phyloP scores from a whole-genome alignment of 805 yeast genomes.

The Starmerella geochares region DNA sequence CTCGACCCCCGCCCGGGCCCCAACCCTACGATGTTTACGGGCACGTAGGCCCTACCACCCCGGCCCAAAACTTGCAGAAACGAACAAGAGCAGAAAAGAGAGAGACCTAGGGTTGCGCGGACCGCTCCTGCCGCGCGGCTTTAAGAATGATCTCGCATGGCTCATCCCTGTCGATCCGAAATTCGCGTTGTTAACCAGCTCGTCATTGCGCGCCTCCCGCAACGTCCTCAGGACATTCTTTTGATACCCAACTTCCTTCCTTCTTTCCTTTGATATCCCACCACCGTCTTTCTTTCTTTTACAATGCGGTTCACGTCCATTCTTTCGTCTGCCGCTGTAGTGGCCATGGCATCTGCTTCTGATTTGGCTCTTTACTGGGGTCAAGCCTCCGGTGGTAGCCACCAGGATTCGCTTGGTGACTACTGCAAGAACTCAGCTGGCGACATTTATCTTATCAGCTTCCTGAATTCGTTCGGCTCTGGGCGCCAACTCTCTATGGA shows the following conservation, averaged over 20 bases:
- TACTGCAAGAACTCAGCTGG: conserved; percentile 64
- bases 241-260: conserved; percentile 6
- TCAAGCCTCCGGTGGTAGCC: conserved; percentile 57
- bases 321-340: conserved; percentile 6
- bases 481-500: conserved; percentile 35
- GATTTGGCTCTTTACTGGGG: conserved; percentile 87
- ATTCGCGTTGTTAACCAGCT: background rate
- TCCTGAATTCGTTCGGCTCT: conserved; percentile 52
- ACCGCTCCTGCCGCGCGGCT: background rate
- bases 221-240: background rate
- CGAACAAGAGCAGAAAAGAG: background rate
- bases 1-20: background rate
- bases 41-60: background rate
- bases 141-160: background rate
- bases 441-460: conserved; percentile 54
- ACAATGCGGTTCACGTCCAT: conserved; percentile 7
- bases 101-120: background rate
- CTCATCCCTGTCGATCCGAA: background rate
- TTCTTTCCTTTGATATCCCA: background rate
- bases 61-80: background rate
- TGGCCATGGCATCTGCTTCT: conserved; percentile 32
- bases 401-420: conserved; percentile 38
- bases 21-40: background rate
- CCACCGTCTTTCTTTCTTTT: background rate
- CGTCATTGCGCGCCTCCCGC: background rate